Conservation (phyloP, 2,329 filamentous ascomycete species). For the Trichoderma pleuroti region DNA sequence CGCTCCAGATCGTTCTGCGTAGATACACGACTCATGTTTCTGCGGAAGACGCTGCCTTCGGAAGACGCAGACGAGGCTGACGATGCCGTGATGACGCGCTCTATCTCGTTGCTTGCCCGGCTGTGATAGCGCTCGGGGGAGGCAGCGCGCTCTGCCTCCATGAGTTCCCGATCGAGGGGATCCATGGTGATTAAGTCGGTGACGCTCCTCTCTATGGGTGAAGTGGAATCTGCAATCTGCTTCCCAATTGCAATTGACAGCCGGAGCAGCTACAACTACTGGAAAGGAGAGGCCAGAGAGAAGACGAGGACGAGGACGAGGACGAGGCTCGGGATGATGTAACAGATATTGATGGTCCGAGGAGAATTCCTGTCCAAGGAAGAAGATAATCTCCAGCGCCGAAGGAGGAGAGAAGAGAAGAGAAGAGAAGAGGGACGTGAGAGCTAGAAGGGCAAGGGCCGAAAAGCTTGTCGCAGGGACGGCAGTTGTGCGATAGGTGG, state of each 20-base stretch:
- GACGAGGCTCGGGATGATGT: neutral
- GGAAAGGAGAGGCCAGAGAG: neutral
- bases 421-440: neutral
- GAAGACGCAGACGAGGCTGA: constrained; percentile 49
- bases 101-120: constrained; percentile 53
- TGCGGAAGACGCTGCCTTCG: constrained; percentile 36
- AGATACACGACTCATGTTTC: constrained; percentile 57
- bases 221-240: neutral
- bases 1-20: constrained; percentile 67
- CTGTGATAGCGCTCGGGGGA: constrained; percentile 38
- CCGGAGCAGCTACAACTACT: neutral
- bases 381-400: neutral
- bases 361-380: neutral
- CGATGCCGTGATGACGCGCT: constrained; percentile 55
- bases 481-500: constrained; percentile 1
- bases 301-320: neutral
- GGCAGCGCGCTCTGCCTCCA: constrained; percentile 54
- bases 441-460: neutral
- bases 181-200: constrained; percentile 32
- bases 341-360: neutral
- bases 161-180: constrained; percentile 51
- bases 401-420: neutral
- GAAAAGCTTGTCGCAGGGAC: constrained; percentile 1
- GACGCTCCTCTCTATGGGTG: neutral
- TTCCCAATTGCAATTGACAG: neutral